These are phyloP conservation scores for Aaosphaeria pasadenensis DNA, from an alignment of 2,329 filamentous ascomycete genomes.

Conservation along the genomic window DNA sequence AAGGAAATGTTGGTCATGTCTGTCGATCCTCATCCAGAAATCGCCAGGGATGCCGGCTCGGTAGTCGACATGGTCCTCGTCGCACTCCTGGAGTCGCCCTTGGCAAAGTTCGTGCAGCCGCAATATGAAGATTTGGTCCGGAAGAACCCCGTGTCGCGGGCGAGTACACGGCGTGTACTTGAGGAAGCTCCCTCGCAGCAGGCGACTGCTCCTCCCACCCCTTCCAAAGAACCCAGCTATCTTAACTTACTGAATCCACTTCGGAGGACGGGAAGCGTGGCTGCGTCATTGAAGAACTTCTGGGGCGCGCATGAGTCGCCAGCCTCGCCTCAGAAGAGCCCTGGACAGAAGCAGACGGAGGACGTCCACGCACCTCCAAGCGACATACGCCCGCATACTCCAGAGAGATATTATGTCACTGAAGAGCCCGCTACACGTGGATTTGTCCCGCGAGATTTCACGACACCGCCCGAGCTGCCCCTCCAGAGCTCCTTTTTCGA, in stretches of 20 bases:
- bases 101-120: constrained; percentile 67
- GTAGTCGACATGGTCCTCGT: constrained; percentile 84
- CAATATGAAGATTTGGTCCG: constrained; percentile 69
- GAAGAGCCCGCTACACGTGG: constrained; percentile 76
- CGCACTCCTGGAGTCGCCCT: constrained; percentile 70
- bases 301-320: constrained; percentile 42
- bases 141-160: constrained; percentile 44
- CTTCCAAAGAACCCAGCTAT: constrained; percentile 58
- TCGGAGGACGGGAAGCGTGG: constrained; percentile 62
- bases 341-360: constrained; percentile 47
- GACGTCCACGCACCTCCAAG: constrained; percentile 68
- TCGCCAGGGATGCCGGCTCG: constrained; percentile 79
- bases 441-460: constrained; percentile 62
- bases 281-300: constrained; percentile 62
- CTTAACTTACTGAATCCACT: constrained; percentile 54
- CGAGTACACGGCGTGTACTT: constrained; percentile 35
- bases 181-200: constrained; percentile 39
- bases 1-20: constrained; percentile 87
- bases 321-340: constrained; percentile 24
- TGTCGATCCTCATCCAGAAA: constrained; percentile 91
- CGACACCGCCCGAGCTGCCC: constrained; percentile 64
- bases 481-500: constrained; percentile 82
- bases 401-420: constrained; percentile 67
- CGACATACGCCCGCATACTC: constrained; percentile 64
- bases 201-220: constrained; percentile 47